Evolutionary conservation across 768 basidiomycete species (phyloP), one percentile per base, ranked within the genome.

Genomic region (Mycena epipterygia): DNA sequence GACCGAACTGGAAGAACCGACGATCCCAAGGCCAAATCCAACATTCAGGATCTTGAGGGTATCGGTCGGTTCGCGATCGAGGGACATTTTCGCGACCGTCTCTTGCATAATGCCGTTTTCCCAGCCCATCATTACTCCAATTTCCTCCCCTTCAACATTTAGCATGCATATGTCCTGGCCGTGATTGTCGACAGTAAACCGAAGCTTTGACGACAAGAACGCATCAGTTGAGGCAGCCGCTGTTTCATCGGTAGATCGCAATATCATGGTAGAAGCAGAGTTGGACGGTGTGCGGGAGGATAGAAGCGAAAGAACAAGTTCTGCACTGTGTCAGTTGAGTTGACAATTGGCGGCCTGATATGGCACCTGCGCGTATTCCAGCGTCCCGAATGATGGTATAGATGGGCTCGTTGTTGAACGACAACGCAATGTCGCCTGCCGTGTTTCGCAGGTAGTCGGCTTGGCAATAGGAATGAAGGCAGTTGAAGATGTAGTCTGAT

Each of bases 101-200:
- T 90, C 86, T 67, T 84, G 79, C 98, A 99, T 99, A 76, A 99
- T 95, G 11, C 82, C 87, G 51, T 83, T 81, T 80, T 99, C 98
- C 98, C 98, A 99, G 1, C 96, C 95, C 98, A 99, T 99, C 98
- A 99, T 99, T 7, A 99, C 97, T 16, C 96, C 95, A n/a, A 97
- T 89, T 68, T 96, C 93, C 72, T 92, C 91, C 32, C 89, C 90
- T 17, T 84, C 87, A 3, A 87, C 84, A 68, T 86, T 81, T 60
- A 95, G 76, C 58, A 94, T 81, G 70, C 96, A 98, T 25, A 98
- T 88, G 57, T 95, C 93, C 79, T 96, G 95, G 2, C 93, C 95
- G 39, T 87, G 79, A 35, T 86, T 83, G 77, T 97, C 96, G 37
- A 81, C 84, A 13, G 85, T 87, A 80, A 90, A 99, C 41, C 84